These are phyloP conservation scores for Mycena vitilis DNA, from an alignment of 768 basidiomycete genomes.

Conservation along the genomic window DNA sequence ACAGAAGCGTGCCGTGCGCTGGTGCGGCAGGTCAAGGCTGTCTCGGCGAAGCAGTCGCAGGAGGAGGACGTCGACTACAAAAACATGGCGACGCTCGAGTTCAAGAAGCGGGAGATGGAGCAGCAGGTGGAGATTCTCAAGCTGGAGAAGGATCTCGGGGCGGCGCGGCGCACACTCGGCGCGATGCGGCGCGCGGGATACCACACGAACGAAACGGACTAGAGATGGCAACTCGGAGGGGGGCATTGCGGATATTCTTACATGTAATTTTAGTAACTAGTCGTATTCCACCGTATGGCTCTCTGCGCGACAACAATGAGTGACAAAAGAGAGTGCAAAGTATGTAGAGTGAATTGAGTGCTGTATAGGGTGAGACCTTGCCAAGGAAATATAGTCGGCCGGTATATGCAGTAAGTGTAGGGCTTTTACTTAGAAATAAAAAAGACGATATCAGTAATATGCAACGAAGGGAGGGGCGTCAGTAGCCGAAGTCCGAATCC, in stretches of 20 bases:
- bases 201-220: conserved; percentile 87
- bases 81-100: conserved; percentile 93
- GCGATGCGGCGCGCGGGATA: conserved; percentile 91
- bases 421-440: conserved; percentile 27
- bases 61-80: conserved; percentile 90
- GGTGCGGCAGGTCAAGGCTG: conserved; percentile 95
- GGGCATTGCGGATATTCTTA: conserved; percentile 31
- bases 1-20: conserved; percentile 97
- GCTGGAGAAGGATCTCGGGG: conserved; percentile 94
- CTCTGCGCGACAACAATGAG: background rate
- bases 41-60: conserved; percentile 84
- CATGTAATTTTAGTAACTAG: conserved; percentile 33
- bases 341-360: conserved; percentile 2
- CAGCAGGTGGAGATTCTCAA: conserved; percentile 98
- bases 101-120: conserved; percentile 99
- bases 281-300: conserved; percentile 18
- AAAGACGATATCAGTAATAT: conserved; percentile 22
- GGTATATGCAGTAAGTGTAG: conserved; percentile 32
- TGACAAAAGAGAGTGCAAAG: too few relatives aligned
- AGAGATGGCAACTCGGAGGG: conserved; percentile 25
- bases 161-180: conserved; percentile 83
- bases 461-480: background rate
- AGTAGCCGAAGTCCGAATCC: conserved; percentile 29
- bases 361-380: background rate
- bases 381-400: conserved; percentile 3